Evolutionary conservation across 2,329 filamentous ascomycete species (phyloP), one percentile per base, ranked within the genome.

Genomic region (Periconia sp.): DNA sequence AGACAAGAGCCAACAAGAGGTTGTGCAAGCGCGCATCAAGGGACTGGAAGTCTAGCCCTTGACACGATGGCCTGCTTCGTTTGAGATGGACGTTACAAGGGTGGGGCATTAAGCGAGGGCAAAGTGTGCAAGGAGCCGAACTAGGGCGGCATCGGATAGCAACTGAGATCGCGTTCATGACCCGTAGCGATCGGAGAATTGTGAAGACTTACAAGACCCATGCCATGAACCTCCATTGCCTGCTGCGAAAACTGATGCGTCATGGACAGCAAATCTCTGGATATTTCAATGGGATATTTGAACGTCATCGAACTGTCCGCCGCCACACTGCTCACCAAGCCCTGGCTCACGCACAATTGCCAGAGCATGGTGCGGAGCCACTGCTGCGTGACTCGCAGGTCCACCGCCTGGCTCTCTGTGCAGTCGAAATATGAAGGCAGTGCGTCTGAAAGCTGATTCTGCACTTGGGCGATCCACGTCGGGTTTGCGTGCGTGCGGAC

Each of bases 311-410:
- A 81, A 56, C 79, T 79, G 52, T 88, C 82, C 7, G 77, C 72
- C 0, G 85, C 78, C 2, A 79, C 79, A 31, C 82, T 84, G 31
- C 84, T 86, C 18, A 89, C 77, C 20, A 85, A 81, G 3, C 85
- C 84, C 60, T 88, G 85, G 18, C 83, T 82, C 61, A 88, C 87
- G 2, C 85, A 86, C 1, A 87, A 80, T 61, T 89, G 87, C 87
- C 87, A 90, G n/a, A 89, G 82, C 74, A 89, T 87, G 1, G 85
- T 83, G 17, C 84, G 79, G 5, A 90, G 77, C 87, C 87, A 90
- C 63, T 88, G 85, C 65, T 90, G 87, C 2, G 85, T 89, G 49
- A 87, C 82, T 42, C 87, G 78, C 17, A 90, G 79, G 61, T 90
- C 85, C 7, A 88, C 85, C 50, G 85, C 87, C 61, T 90, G 87